Conservation (phyloP, 1,284 basidiomycete genomes). For the Leccinum fuscescens region DNA sequence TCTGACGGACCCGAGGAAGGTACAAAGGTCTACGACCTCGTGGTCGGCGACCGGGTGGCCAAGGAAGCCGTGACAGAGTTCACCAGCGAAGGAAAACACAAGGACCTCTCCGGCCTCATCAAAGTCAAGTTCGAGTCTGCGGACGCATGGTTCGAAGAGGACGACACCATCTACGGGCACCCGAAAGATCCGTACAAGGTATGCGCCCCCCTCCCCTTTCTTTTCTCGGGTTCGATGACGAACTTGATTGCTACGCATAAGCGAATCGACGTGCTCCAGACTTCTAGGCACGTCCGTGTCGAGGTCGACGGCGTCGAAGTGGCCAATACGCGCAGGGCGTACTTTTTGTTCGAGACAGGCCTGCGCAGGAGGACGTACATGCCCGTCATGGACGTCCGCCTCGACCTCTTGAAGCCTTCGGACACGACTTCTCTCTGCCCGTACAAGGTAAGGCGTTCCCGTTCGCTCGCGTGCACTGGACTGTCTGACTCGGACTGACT, state of each 20-base stretch:
- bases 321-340: conserved; percentile 54
- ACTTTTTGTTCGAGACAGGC: conserved; percentile 57
- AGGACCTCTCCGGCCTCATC: conserved; percentile 46
- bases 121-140: conserved; percentile 49
- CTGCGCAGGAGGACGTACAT: conserved; percentile 61
- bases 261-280: conserved; percentile 60
- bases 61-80: conserved; percentile 44
- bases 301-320: conserved; percentile 61
- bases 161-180: conserved; percentile 58
- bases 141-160: conserved; percentile 70
- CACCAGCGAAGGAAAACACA: conserved; percentile 24
- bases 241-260: conserved; percentile 18
- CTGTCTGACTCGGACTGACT: too few species aligned
- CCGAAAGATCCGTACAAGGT: conserved; percentile 72
- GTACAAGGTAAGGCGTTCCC: conserved; percentile 50
- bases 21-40: conserved; percentile 44
- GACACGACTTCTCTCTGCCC: conserved; percentile 51
- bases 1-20: conserved; percentile 33
- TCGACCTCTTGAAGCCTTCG: conserved; percentile 52
- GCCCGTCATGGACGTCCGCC: conserved; percentile 51
- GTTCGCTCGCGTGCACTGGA: not conserved
- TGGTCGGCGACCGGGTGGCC: conserved; percentile 41
- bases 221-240: not conserved
- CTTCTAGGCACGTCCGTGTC: conserved; percentile 58
- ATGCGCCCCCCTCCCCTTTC: not conserved